These are phyloP conservation scores for Macrocybe gigantea DNA, from an alignment of 768 basidiomycete species.

Conservation along the genomic window DNA sequence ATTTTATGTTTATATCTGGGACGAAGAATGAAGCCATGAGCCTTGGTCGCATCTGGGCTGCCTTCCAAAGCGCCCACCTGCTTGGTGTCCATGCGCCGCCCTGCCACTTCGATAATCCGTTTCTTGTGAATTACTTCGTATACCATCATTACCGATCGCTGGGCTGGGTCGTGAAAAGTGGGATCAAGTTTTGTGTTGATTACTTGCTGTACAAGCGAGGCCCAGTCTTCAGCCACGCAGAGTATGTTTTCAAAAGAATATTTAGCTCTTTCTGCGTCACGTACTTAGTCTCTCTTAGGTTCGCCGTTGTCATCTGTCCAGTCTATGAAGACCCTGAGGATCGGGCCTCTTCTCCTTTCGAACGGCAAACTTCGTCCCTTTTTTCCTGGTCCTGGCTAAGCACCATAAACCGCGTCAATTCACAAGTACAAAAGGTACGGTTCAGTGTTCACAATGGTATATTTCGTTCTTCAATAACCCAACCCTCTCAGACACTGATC, in stretches of 20 bases:
- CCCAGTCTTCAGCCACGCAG: slow-evolving; percentile 92
- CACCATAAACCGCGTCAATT: slow-evolving; percentile 94
- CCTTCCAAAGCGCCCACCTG: slow-evolving; percentile 54
- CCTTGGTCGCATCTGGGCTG: slow-evolving; percentile 54
- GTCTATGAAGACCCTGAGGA: slow-evolving; percentile 84
- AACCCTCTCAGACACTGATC: slow-evolving; percentile 66
- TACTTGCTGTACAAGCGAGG: slow-evolving; percentile 92
- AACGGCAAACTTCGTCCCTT: slow-evolving; percentile 60
- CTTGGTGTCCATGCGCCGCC: slow-evolving; percentile 29
- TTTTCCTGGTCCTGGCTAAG: slow-evolving; percentile 95
- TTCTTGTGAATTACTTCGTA: slow-evolving; percentile 81
- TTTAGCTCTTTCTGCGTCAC: neutral
- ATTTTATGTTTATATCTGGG: slow-evolving; percentile 1
- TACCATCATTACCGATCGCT: slow-evolving; percentile 96
- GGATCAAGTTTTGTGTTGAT: slow-evolving; percentile 97
- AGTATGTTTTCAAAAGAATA: slow-evolving; percentile 46
- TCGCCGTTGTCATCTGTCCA: slow-evolving; percentile 86
- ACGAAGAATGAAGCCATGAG: slow-evolving; percentile 48
- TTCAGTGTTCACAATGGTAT: neutral
- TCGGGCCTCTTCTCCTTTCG: slow-evolving; percentile 54
- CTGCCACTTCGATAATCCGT: slow-evolving; percentile 81
- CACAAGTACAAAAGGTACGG: slow-evolving; percentile 90
- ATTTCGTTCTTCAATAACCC: neutral
- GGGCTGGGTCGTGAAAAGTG: slow-evolving; percentile 95
- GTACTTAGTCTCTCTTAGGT: slow-evolving; percentile 39